Percentiles rank a stretch among this genome's conserved stretches.
phyloP scores from a whole-genome alignment of 176 grass and related monocot species.

The Hyparrhenia diplandra region DNA sequence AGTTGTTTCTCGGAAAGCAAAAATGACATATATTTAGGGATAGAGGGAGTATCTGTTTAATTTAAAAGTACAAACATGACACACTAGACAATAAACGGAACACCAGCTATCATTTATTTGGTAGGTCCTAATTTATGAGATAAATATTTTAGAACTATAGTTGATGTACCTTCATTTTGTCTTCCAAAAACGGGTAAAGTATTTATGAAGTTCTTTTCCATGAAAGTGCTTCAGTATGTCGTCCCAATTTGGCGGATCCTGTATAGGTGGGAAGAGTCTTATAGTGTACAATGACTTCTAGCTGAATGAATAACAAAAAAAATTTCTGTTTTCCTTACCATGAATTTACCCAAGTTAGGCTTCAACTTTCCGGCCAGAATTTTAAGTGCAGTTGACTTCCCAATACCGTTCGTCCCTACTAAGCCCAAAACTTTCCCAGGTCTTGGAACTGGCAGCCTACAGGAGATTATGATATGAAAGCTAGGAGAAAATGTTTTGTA shows the following conservation, averaged over 20 bases:
- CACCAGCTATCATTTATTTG: background rate
- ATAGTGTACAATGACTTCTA: slow-evolving; percentile 2
- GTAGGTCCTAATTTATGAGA: background rate
- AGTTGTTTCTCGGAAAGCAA: too few species aligned
- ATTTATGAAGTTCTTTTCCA: slow-evolving; percentile 80
- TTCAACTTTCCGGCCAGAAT: slow-evolving; percentile 72
- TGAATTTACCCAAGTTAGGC: slow-evolving; percentile 80
- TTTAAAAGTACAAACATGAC: background rate
- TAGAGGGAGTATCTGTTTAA: background rate
- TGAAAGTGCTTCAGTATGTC: slow-evolving; percentile 77
- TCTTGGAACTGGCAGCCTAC: slow-evolving; percentile 72
- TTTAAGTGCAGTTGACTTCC: slow-evolving; percentile 80
- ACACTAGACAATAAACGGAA: background rate
- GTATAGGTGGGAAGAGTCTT: slow-evolving; percentile 22
- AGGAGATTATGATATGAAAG: slow-evolving; percentile 9
- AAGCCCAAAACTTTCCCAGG: slow-evolving; percentile 81
- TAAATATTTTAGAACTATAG: background rate
- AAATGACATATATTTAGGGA: too few species aligned
- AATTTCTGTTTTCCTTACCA: slow-evolving; percentile 37
- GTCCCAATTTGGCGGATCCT: slow-evolving; percentile 76
- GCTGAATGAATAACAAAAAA: background rate
- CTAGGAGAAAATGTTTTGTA: background rate
- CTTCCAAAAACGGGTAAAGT: slow-evolving; percentile 69
- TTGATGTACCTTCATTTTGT: slow-evolving; percentile 65
- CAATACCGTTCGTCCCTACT: slow-evolving; percentile 80